Conservation (phyloP, 139 green algal genomes). For the Chlorella sorokiniana region DNA sequence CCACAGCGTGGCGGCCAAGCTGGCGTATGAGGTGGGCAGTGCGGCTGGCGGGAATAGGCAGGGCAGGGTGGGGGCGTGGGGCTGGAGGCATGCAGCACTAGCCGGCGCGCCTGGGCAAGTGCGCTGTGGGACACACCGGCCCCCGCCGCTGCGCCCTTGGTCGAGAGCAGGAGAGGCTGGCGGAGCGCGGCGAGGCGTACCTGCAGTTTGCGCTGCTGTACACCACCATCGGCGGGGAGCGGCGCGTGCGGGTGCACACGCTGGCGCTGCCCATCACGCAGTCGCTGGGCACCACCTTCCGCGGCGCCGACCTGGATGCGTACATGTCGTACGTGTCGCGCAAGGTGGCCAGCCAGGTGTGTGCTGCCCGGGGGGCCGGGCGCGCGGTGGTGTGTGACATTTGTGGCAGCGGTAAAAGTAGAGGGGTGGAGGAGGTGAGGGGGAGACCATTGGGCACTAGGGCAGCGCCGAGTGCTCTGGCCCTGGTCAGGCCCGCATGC, state of each 20-base stretch:
- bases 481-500: background rate
- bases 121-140: background rate
- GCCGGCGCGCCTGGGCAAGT: background rate
- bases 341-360: slow-evolving; percentile 28
- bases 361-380: background rate
- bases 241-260: slow-evolving; percentile 74
- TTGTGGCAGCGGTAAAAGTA: too few relatives aligned
- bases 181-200: slow-evolving; percentile 54
- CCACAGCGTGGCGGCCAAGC: slow-evolving; percentile 66
- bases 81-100: background rate
- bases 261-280: slow-evolving; percentile 76
- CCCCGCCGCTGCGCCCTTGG: background rate
- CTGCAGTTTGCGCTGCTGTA: slow-evolving; percentile 90
- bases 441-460: too few relatives aligned
- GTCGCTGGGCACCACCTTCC: slow-evolving; percentile 72
- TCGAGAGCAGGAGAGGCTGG: slow-evolving; percentile 52
- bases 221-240: slow-evolving; percentile 63
- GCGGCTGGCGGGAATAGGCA: background rate
- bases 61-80: background rate
- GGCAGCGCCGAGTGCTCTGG: too few relatives aligned
- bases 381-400: background rate
- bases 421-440: background rate
- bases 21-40: slow-evolving; percentile 41
- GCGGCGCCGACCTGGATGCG: slow-evolving; percentile 84
- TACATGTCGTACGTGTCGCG: slow-evolving; percentile 59